Evolutionary conservation across 2,329 filamentous ascomycete species (phyloP).

Genomic region (Coniochaeta sp.): DNA sequence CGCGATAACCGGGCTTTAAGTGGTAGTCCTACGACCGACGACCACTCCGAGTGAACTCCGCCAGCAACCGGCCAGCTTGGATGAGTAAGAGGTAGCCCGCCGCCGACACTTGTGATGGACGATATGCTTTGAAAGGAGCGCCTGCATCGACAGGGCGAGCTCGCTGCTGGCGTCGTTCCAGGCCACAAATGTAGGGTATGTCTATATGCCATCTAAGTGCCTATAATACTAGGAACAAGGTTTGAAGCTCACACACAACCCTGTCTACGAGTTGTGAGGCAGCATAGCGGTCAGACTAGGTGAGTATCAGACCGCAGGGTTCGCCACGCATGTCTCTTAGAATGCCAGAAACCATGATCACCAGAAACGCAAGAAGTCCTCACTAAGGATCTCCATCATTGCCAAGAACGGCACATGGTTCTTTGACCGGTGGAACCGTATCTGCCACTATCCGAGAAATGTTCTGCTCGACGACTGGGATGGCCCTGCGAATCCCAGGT

Average conservation of each 20-base stretch:
- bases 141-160: background rate
- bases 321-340: background rate
- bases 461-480: background rate
- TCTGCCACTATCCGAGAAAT: background rate
- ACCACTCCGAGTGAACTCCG: background rate
- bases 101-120: background rate
- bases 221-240: background rate
- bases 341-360: background rate
- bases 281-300: background rate
- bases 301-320: background rate
- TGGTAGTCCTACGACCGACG: background rate
- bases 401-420: background rate
- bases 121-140: background rate
- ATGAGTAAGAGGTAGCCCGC: background rate
- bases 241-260: background rate
- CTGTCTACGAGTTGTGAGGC: background rate
- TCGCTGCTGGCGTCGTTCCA: background rate
- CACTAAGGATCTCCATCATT: background rate
- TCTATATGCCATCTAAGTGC: background rate
- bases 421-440: background rate
- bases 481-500: background rate
- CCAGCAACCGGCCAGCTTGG: background rate
- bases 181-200: background rate
- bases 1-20: too few relatives aligned
- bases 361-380: background rate